These are phyloP conservation scores for Bjerkandera adusta DNA, from an alignment of 1,284 basidiomycete species.

Conservation along the genomic window DNA sequence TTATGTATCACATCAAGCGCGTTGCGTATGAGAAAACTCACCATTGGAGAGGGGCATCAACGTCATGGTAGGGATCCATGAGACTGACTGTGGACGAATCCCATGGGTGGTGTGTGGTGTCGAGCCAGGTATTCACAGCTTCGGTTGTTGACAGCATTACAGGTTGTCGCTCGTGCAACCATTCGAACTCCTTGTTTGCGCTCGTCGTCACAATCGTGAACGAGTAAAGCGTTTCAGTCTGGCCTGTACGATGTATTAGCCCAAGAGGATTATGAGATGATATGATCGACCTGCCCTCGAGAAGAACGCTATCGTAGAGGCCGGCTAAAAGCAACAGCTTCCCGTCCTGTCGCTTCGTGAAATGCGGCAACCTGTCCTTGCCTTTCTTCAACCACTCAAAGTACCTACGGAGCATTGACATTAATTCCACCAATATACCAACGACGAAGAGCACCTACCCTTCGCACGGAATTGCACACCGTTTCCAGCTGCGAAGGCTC, in stretches of 20 bases:
- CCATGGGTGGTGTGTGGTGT: conserved; percentile 68
- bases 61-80: conserved; percentile 65
- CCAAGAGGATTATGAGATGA: conserved; percentile 10
- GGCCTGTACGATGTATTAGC: conserved; percentile 35
- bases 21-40: conserved; percentile 31
- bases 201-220: conserved; percentile 90
- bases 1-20: background rate
- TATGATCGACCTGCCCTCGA: conserved; percentile 48
- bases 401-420: conserved; percentile 56
- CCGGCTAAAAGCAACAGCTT: conserved; percentile 86
- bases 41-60: conserved; percentile 63
- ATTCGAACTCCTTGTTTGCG: conserved; percentile 64
- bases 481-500: conserved; percentile 72
- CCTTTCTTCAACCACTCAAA: conserved; percentile 91
- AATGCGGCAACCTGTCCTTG: conserved; percentile 77
- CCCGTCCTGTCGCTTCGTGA: conserved; percentile 67
- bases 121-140: conserved; percentile 77
- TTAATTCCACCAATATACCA: no score
- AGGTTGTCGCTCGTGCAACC: conserved; percentile 93
- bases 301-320: conserved; percentile 73
- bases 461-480: conserved; percentile 79
- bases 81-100: conserved; percentile 57
- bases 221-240: conserved; percentile 66
- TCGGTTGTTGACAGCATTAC: conserved; percentile 71
- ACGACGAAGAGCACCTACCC: conserved; percentile 48